Evolutionary conservation across 139 green algal genomes (phyloP), one percentile per base, ranked within the genome.

Genomic region (Chlorella sp.): DNA sequence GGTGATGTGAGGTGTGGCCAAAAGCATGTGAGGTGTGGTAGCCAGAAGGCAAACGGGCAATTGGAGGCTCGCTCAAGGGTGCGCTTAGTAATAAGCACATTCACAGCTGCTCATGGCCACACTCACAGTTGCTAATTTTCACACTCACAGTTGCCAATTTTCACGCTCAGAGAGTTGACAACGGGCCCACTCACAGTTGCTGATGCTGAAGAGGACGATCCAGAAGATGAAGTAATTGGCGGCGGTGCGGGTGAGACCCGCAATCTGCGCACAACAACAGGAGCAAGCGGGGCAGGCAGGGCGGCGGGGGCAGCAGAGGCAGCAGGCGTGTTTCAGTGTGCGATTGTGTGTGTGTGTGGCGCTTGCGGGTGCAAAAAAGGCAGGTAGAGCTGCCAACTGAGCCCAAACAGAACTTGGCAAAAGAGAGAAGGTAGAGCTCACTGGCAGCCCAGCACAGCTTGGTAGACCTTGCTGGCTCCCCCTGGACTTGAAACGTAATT

Each of bases 151-250:
- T n/a, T n/a, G n/a, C n/a, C n/a, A n/a, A 32, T 15, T n/a, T n/a
- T n/a, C n/a, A n/a, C n/a, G n/a, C n/a, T n/a, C n/a, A n/a, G n/a
- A n/a, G n/a, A n/a, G n/a, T n/a, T n/a, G n/a, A n/a, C n/a, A n/a
- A n/a, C n/a, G 32, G 30, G 11, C 22, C 11, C 64, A 71, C 64
- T 71, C 64, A 71, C 64, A 90, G 81, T 92, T 88, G 28, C 77
- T 91, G 4, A 57, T 40, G n/a, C 66, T 77, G 53, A 53, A 93
- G 12, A 40, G 53, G 22, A 93, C 81, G 18, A 94, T 69, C 36
- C 86, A 61, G 83, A 91, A 95, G 57, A 86, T 77, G 77, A 95
- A 95, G 77, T 91, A 95, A 76, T 92, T 94, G 64, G 69, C 64
- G 11, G 92, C 85, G 12, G 80, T 90, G 22, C 73, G 37, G 16